Evolutionary conservation across 208 protist genomes (phyloP), one percentile per base, ranked within the genome.

Genomic region (Hexamita inflata): DNA sequence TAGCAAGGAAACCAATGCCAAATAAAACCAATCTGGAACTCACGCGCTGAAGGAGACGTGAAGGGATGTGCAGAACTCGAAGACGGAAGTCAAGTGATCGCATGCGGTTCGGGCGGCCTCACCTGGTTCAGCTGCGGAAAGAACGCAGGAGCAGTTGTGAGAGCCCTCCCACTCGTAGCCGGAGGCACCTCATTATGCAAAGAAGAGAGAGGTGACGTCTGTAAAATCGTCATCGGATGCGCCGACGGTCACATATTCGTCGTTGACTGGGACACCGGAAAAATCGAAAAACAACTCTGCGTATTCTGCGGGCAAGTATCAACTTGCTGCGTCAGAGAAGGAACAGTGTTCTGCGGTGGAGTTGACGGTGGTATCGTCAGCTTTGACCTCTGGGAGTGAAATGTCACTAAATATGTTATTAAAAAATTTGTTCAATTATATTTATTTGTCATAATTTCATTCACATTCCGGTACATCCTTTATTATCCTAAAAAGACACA

Each of bases 311-410:
- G 64, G 2, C 19, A 70, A 38, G 64, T 70, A n/a, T 11, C 4
- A 2, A 45, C 19, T 49, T 42, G 26, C n/a, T 28, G 30, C n/a
- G 7, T 13, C 34, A 34, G 7, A 40, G 64, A 70, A 30, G n/a
- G 28, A 11, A 11, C 42, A 28, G 64, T 4, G 4, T n/a, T 70
- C 11, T 7, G 4, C 7, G 26, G 30, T 40, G 64, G 64, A 49
- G 42, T 45, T 38, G 64, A 70, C 38, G 64, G 64, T n/a, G 9
- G 38, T 38, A 70, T 70, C 9, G 64, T 70, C 7, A 19, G 19
- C 35, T 70, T 70, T 38, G 26, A 34, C 64, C 64, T 45, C 64
- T 70, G n/a, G n/a, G n/a, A n/a, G n/a, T n/a, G n/a, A n/a, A n/a
- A n/a, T n/a, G n/a, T n/a, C n/a, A n/a, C n/a, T n/a, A n/a, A n/a